These are phyloP conservation scores for Cornus suecica DNA, from an alignment of 148 eudicot genomes.

Conservation along the genomic window DNA sequence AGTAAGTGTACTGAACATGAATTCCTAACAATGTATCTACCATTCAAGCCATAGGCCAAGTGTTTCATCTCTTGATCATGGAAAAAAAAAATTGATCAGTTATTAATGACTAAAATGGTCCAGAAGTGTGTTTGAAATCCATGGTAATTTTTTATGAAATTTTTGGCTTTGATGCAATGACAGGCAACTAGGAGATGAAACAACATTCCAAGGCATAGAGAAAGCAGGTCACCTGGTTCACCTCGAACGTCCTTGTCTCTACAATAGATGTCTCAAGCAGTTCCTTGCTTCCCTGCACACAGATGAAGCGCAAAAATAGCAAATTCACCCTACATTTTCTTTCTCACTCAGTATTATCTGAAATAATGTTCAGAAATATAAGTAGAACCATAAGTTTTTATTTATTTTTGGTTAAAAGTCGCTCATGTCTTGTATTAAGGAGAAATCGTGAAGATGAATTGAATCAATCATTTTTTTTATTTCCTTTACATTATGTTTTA, in stretches of 20 bases:
- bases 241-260: constrained; percentile 72
- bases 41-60: background rate
- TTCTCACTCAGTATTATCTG: background rate
- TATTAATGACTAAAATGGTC: background rate
- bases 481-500: background rate
- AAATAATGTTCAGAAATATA: background rate
- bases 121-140: background rate
- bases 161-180: constrained; percentile 6
- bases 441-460: background rate
- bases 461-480: background rate
- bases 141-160: background rate
- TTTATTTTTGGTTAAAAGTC: background rate
- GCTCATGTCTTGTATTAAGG: background rate
- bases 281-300: constrained; percentile 58
- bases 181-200: constrained; percentile 78
- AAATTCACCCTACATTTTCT: background rate
- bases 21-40: no score
- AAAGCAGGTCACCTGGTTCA: constrained; percentile 89
- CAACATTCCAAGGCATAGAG: constrained; percentile 57
- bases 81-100: no score
- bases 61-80: background rate
- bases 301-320: constrained; percentile 16
- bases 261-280: constrained; percentile 62
- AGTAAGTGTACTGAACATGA: constrained; percentile 40
- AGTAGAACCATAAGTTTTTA: background rate